phyloP scores from a whole-genome alignment of 1,284 basidiomycete species.

The Leccinum ambiguum region DNA sequence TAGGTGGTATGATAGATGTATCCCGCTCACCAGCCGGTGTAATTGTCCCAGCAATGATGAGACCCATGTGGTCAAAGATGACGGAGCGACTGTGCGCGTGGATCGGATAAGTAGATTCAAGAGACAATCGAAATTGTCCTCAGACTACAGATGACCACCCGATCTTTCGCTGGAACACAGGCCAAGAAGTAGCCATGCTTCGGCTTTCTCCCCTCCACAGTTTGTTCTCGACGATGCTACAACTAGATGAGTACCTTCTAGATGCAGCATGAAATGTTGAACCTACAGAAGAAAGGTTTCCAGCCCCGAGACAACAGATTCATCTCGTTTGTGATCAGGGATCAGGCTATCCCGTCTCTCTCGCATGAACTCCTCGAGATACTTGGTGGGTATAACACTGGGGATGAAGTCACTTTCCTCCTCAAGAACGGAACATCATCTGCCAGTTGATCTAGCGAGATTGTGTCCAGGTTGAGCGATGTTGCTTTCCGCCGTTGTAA shows the following conservation, averaged over 20 bases:
- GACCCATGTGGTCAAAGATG: constrained; percentile 63
- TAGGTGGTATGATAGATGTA: constrained; percentile 51
- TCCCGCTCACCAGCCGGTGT: constrained; percentile 31
- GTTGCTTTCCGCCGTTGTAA: constrained; percentile 47
- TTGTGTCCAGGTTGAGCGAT: constrained; percentile 29
- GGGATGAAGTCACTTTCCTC: constrained; percentile 64
- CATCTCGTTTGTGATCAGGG: constrained; percentile 42
- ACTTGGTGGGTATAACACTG: constrained; percentile 61
- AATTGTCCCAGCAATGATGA: constrained; percentile 40
- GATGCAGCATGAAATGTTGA: constrained; percentile 5
- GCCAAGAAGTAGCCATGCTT: constrained; percentile 50
- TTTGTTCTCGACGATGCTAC: constrained; percentile 69
- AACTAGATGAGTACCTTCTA: constrained; percentile 13
- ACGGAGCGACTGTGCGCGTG: constrained; percentile 34
- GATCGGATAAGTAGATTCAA: constrained; percentile 16
- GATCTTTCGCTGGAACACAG: constrained; percentile 59
- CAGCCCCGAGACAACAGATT: constrained; percentile 52
- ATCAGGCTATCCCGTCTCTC: constrained; percentile 43
- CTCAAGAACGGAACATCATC: constrained; percentile 31
- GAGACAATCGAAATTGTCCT: constrained; percentile 29
- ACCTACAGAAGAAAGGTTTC: constrained; percentile 67
- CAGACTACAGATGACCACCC: constrained; percentile 66
- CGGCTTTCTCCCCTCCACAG: constrained; percentile 70
- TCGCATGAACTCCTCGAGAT: constrained; percentile 45
- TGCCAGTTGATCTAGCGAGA: constrained; percentile 33